Evolutionary conservation across 352 stramenopile species (phyloP), one percentile per base, ranked within the genome.

Genomic region (Phytophthora parvispora): DNA sequence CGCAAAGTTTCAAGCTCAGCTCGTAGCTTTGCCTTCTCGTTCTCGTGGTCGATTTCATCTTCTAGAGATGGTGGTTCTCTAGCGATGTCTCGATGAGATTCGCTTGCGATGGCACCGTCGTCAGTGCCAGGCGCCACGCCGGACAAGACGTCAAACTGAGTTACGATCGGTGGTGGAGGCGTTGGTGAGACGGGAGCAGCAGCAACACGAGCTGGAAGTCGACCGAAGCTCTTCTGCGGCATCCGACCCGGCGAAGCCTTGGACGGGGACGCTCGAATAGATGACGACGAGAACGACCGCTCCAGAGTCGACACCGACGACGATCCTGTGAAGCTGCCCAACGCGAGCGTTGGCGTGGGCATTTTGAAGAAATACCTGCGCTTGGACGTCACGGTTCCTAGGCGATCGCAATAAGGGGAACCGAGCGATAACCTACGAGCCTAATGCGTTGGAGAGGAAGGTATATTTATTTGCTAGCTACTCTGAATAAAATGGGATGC

Each of bases 221-320:
- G 60, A 20, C 67, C 61, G 20, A 71, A 75, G 40, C 67, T 75
- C 59, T 75, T 75, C 28, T 75, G 67, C 16, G 48, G 55, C 2
- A 48, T 31, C 57, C 48, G 53, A 29, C 38, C 40, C 3, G 59
- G 34, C 31, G 66, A 73, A 18, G 50, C 34, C 12, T 27, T 62
- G 5, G 59, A 55, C 40, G 60, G 24, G 28, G 66, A 67, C 16
- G 22, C 10, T 42, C 49, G 52, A 40, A 70, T 32, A 0, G 67
- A 74, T 18, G 60, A 71, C 4, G 67, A 69, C 4, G 61, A 74
- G 22, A 52, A 66, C 1, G 61, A 74, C 6, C 67, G 28, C 40
- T 74, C 67, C 25, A 70, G 10, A 12, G 48, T 20, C 29, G 58
- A 28, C 42, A 48, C 38, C 7, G 42, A 45, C 8, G 57, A 49